Evolutionary conservation across 768 basidiomycete species (phyloP).

Genomic region (Agrocybe praecox): DNA sequence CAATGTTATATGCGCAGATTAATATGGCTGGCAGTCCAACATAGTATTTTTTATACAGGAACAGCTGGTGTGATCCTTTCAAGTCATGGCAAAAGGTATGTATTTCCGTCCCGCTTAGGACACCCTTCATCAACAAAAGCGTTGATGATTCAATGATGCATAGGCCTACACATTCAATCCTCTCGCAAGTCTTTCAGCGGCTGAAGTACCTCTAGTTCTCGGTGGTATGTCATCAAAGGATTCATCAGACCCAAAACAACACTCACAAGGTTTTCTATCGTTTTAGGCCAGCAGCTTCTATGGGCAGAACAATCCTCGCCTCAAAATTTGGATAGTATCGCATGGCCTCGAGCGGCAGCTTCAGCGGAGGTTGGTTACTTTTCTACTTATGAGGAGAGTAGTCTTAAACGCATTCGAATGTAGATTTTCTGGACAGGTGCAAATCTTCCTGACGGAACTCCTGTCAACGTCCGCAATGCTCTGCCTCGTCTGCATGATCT

Average conservation of each 20-base stretch:
- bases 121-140: no score
- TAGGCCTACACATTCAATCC: slow-evolving; percentile 75
- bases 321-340: slow-evolving; percentile 66
- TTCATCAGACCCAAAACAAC: background rate
- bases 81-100: slow-evolving; percentile 77
- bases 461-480: slow-evolving; percentile 46
- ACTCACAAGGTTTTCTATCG: background rate
- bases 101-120: background rate
- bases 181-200: slow-evolving; percentile 49
- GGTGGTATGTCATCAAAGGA: slow-evolving; percentile 50
- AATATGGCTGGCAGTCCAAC: background rate
- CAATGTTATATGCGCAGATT: background rate
- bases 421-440: slow-evolving; percentile 73
- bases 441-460: slow-evolving; percentile 36
- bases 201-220: slow-evolving; percentile 57
- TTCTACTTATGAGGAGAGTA: background rate
- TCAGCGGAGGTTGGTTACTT: slow-evolving; percentile 55
- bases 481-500: slow-evolving; percentile 70
- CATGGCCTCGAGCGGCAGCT: slow-evolving; percentile 74
- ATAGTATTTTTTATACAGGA: slow-evolving; percentile 30
- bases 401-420: background rate
- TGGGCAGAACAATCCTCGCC: slow-evolving; percentile 78
- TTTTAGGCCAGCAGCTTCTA: slow-evolving; percentile 64
- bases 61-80: slow-evolving; percentile 80
- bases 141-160: background rate